phyloP scores from a whole-genome alignment of 345 rosid species.

The Leavenworthia alabamica region DNA sequence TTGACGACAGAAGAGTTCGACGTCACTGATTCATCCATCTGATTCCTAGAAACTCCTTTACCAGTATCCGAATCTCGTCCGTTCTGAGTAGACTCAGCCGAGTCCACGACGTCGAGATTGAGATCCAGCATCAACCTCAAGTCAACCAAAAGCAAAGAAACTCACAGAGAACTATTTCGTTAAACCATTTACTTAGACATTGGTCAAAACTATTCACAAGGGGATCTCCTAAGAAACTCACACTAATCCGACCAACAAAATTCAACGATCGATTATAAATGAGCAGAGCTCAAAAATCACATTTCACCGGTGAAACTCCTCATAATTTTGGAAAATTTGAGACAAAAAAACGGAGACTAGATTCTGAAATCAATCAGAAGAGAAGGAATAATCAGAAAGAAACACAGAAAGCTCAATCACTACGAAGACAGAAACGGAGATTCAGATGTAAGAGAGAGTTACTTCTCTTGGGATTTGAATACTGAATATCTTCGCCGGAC shows the following conservation, averaged over 20 bases:
- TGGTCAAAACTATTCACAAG: slow-evolving; percentile 11
- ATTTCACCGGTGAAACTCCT: neutral
- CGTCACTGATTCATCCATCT: slow-evolving; percentile 69
- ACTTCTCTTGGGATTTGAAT: neutral
- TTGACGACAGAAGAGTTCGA: slow-evolving; percentile 85
- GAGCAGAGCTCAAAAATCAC: slow-evolving; percentile 2
- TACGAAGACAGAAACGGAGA: neutral
- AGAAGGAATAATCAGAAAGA: neutral
- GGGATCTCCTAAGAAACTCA: neutral
- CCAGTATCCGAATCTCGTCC: slow-evolving; percentile 28
- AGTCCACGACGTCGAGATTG: slow-evolving; percentile 51
- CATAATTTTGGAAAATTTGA: neutral
- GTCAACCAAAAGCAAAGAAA: slow-evolving; percentile 13
- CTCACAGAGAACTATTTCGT: slow-evolving; percentile 9
- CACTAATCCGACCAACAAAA: slow-evolving; percentile 17
- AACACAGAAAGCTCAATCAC: neutral
- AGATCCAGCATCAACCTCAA: slow-evolving; percentile 72
- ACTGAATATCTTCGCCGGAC: slow-evolving; percentile 18
- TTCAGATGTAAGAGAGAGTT: slow-evolving; percentile 7
- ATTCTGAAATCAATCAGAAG: slow-evolving; percentile 1
- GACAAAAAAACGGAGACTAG: neutral
- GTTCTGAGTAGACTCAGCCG: slow-evolving; percentile 48
- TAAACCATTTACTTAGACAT: slow-evolving; percentile 1
- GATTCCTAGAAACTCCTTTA: slow-evolving; percentile 20
- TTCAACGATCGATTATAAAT: slow-evolving; percentile 21